Percentiles rank a stretch among this genome's conserved stretches.
phyloP scores from a whole-genome alignment of 225 moss, liverwort and hornwort genomes.

The Physcomitrellopsis africana region DNA sequence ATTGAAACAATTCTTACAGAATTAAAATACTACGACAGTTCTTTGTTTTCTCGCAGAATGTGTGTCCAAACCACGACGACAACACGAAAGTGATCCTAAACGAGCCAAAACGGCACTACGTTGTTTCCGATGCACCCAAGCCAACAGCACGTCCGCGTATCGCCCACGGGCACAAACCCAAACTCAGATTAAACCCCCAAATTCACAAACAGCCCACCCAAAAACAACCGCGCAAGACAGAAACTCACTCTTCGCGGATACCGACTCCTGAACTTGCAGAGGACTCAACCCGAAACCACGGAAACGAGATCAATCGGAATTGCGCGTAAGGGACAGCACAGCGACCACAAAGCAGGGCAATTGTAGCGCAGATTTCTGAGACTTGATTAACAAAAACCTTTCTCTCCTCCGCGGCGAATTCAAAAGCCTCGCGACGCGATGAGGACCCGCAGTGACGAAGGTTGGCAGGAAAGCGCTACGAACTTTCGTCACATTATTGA shows the following conservation, averaged over 20 bases:
- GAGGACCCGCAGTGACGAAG: too few relatives aligned
- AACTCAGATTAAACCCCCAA: background rate
- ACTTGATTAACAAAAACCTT: background rate
- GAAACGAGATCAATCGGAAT: background rate
- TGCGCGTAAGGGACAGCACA: background rate
- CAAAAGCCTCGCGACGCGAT: too few relatives aligned
- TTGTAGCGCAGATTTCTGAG: background rate
- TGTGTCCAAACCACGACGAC: background rate
- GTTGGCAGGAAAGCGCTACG: too few relatives aligned
- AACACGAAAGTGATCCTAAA: background rate
- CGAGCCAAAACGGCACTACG: background rate
- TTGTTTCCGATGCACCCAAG: background rate
- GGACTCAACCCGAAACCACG: background rate
- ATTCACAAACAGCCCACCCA: too few relatives aligned
- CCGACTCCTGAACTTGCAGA: background rate
- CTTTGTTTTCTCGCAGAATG: background rate
- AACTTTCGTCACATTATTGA: too few relatives aligned
- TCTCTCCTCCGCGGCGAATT: too few relatives aligned
- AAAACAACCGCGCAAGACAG: background rate
- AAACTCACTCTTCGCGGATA: background rate
- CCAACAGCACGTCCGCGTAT: background rate
- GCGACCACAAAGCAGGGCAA: background rate
- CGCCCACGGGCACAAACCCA: constrained; percentile 9
- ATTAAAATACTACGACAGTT: background rate
- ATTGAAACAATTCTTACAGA: background rate